Evolutionary conservation across 768 basidiomycete species (phyloP), one percentile per base, ranked within the genome.

Genomic region (Sporobolomyces pararoseus): DNA sequence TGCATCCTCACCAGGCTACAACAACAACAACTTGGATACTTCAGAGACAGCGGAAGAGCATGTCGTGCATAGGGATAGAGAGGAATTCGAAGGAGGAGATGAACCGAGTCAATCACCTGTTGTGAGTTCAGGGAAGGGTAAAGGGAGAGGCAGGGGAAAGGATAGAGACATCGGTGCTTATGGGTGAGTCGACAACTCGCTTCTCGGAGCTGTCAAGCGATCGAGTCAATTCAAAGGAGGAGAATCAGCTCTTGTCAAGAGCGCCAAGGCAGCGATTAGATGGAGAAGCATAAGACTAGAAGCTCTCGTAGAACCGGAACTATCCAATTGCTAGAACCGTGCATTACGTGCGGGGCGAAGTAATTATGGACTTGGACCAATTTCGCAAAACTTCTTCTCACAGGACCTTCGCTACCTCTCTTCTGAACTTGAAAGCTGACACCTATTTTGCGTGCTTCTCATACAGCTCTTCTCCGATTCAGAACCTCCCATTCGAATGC

Each of bases 401-500:
- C n/a, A n/a, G n/a, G n/a, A n/a, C n/a, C n/a, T n/a, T n/a, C n/a
- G n/a, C n/a, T n/a, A n/a, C n/a, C n/a, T n/a, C n/a, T n/a, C n/a
- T n/a, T n/a, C n/a, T n/a, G n/a, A n/a, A n/a, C n/a, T n/a, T n/a
- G n/a, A n/a, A n/a, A n/a, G n/a, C n/a, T n/a, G n/a, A n/a, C n/a
- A n/a, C n/a, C n/a, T n/a, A n/a, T n/a, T n/a, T n/a, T n/a, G n/a
- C 39, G 39, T 17, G 17, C 50, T 51, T 25, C 5, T 51, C 50
- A 7, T 51, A 51, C 50, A 72, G 71, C 6, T 32, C 52, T 17
- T 68, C 71, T 1, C 66, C 66, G 2, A 72, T 72, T 47, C 39
- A 63, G 34, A 47, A 21, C 44, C 58, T 72, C 21, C 71, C 71
- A 7, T 37, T 65, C 47, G 71, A 72, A 19, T 35, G 61, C 37